Evolutionary conservation across 805 yeast species (phyloP), one percentile per base, ranked within the genome.

Genomic region (Tetrapisispora namnaoensis): DNA sequence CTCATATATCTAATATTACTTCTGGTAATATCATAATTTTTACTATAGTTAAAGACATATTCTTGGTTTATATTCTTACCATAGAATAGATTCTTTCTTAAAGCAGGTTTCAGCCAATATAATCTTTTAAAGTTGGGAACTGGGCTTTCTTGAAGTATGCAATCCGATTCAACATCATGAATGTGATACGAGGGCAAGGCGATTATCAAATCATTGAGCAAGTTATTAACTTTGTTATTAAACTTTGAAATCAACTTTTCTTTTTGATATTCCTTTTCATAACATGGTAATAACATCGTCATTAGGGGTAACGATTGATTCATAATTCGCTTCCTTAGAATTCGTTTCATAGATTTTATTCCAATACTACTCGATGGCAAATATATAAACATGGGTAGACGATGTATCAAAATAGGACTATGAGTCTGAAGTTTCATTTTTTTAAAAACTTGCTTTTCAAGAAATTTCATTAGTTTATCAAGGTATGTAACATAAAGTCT

Each of bases 71-170:
- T 46, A 37, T 56, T 58, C 43, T 53, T 58, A 16, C 62, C 62
- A 53, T 58, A 53, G 40, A 65, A 54, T 1, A 52, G 47, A 21
- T 50, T 51, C 4, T 43, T 49, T 46, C 70, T 56, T 41, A 57
- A 60, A 2, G 53, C 51, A 7, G 57, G 56, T 37, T 63, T 64
- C 28, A 65, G 50, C 71, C 71, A 66, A 48, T 61, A 56, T 32
- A 67, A 53, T 46, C 69, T 60, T 21, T 60, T 63, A 48, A 66
- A 67, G 2, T 59, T 58, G 14, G 57, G 55, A 2, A 62, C 56
- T 8, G 68, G 63, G 44, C 67, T 60, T 4, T 51, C 44, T 16
- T 49, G 48, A 10, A 55, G 42, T n/a, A 65, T 47, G 42, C 67
- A 58, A 38, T 65, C 69, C 4, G 59, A 51, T 3, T 56, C 53